phyloP scores from a whole-genome alignment of 2,329 filamentous ascomycete genomes.

The Penicillium italicum region DNA sequence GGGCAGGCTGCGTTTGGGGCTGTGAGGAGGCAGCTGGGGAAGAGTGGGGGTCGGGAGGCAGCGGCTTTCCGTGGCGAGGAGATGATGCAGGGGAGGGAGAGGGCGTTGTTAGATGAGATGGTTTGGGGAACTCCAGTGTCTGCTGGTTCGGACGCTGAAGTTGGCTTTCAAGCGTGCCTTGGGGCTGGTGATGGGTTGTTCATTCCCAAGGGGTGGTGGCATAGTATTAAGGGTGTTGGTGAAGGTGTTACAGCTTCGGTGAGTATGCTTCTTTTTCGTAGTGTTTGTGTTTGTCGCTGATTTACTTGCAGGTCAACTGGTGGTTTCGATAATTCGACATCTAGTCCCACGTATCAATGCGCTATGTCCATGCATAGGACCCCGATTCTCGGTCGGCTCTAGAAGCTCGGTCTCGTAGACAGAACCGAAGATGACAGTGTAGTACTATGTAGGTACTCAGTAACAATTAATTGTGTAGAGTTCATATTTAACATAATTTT shows the following conservation, averaged over 20 bases:
- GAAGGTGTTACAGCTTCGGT: constrained; percentile 58
- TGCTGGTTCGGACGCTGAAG: constrained; percentile 24
- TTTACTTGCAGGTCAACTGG: constrained; percentile 61
- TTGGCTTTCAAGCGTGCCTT: constrained; percentile 54
- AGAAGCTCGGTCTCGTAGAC: too few species aligned
- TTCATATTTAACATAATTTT: background rate
- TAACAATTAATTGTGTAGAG: background rate
- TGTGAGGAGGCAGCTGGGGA: constrained; percentile 43
- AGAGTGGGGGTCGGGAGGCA: constrained; percentile 30
- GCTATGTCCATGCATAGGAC: background rate
- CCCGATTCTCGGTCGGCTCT: background rate
- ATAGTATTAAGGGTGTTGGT: constrained; percentile 68
- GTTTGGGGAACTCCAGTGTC: constrained; percentile 59
- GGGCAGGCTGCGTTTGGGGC: constrained; percentile 63
- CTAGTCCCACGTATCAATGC: background rate
- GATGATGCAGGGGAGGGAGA: constrained; percentile 85
- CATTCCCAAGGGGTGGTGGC: constrained; percentile 83
- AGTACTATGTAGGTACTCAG: too few species aligned
- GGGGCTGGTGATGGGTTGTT: constrained; percentile 67
- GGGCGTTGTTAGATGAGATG: constrained; percentile 59
- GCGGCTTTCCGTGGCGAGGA: constrained; percentile 68
- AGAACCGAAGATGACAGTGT: too few species aligned
- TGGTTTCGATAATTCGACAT: constrained; percentile 62
- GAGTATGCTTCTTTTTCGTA: constrained; percentile 24
- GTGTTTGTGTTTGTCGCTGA: background rate